A percentile compares a stretch with the other conserved stretches of the same genome.
Evolutionary conservation across 2,329 filamentous ascomycete genomes (phyloP).

Genomic region (Pyricularia sp.): DNA sequence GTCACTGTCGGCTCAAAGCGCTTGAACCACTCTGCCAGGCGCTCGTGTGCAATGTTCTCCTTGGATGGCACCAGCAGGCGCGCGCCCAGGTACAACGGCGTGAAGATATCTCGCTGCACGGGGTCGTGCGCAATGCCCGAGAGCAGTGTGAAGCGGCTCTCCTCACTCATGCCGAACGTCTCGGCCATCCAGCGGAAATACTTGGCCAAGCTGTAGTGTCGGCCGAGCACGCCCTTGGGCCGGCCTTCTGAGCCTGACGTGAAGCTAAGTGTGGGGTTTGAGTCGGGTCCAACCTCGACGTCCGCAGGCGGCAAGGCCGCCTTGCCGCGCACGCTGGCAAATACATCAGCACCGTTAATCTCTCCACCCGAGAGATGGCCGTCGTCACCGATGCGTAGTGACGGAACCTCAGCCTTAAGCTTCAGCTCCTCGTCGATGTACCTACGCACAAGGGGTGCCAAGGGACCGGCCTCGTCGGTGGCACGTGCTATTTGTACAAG

Average conservation of each 20-base stretch:
- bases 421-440: constrained; percentile 67
- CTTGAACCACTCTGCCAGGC: constrained; percentile 79
- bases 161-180: constrained; percentile 62
- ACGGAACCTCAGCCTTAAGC: constrained; percentile 66
- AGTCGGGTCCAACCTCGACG: constrained; percentile 79
- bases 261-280: constrained; percentile 65
- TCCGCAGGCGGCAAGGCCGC: constrained; percentile 45
- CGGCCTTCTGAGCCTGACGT: constrained; percentile 68
- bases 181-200: constrained; percentile 95
- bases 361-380: constrained; percentile 64
- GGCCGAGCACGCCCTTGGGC: constrained; percentile 79
- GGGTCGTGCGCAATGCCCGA: constrained; percentile 76
- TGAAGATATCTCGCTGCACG: constrained; percentile 72
- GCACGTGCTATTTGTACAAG: constrained; percentile 67
- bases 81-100: constrained; percentile 77
- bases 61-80: constrained; percentile 68
- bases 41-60: constrained; percentile 82
- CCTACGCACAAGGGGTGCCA: constrained; percentile 36
- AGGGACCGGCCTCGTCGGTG: constrained; percentile 51
- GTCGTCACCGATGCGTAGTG: constrained; percentile 60
- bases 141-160: constrained; percentile 73
- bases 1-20: constrained; percentile 67
- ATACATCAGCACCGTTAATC: constrained; percentile 55
- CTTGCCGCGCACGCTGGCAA: constrained; percentile 44
- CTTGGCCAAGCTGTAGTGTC: constrained; percentile 76